phyloP scores from a whole-genome alignment of 371 early-diverging fungal species.

The Polyrhizophydium stewartii region DNA sequence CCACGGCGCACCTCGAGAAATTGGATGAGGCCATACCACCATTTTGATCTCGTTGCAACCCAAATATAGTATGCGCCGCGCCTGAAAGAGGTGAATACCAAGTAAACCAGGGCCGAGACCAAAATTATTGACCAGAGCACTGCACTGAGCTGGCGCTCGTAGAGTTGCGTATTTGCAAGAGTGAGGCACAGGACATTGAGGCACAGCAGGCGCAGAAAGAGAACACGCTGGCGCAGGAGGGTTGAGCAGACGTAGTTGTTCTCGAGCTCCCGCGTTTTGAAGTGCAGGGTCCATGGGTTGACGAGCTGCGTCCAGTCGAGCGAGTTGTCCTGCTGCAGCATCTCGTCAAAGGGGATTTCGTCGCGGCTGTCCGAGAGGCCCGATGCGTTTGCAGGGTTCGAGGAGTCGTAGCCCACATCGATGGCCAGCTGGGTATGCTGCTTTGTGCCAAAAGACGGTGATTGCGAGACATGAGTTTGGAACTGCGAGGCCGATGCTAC shows the following conservation, averaged over 20 bases:
- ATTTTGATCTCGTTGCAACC: too few relatives aligned
- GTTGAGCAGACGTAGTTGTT: constrained; percentile 19
- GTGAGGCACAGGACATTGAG: constrained; percentile 4
- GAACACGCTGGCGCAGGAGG: constrained; percentile 18
- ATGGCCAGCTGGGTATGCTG: neutral
- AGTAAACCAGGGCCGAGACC: neutral
- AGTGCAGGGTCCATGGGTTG: constrained; percentile 14
- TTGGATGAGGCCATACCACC: too few relatives aligned
- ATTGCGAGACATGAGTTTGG: too few relatives aligned
- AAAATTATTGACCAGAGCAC: neutral
- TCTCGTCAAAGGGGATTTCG: too few relatives aligned
- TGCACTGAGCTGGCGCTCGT: neutral
- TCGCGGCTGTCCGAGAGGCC: too few relatives aligned
- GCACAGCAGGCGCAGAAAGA: neutral
- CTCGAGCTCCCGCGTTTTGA: constrained; percentile 14
- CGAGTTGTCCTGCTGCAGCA: neutral
- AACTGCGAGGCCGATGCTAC: too few relatives aligned
- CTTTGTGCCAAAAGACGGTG: neutral
- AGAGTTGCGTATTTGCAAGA: neutral
- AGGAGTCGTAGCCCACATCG: neutral
- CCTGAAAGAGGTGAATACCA: neutral
- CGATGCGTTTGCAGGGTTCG: too few relatives aligned
- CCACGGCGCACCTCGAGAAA: too few relatives aligned
- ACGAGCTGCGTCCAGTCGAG: constrained; percentile 3
- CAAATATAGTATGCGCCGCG: neutral